phyloP scores from a whole-genome alignment of 2,329 filamentous ascomycete genomes.

The Colletotrichum lupini region DNA sequence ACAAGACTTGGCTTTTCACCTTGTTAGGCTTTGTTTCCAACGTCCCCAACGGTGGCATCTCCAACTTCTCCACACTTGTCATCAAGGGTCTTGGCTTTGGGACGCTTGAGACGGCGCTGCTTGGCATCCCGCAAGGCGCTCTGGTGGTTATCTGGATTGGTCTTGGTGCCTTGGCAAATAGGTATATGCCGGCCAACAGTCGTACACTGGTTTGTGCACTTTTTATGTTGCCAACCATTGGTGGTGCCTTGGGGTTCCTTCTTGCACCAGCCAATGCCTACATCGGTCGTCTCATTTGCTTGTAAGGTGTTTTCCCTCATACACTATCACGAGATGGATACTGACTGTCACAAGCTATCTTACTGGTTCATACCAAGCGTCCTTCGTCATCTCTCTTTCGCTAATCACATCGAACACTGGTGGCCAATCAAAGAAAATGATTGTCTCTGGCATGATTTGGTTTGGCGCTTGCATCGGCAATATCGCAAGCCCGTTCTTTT shows the following conservation, averaged over 20 bases:
- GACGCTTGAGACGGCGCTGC: conserved; percentile 48
- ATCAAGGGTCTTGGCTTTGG: conserved; percentile 68
- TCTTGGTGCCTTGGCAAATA: conserved; percentile 52
- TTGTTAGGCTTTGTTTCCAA: conserved; percentile 64
- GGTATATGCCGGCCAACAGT: conserved; percentile 55
- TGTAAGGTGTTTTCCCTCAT: conserved; percentile 41
- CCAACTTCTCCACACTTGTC: conserved; percentile 70
- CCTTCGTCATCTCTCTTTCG: conserved; percentile 53
- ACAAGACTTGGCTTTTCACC: conserved; percentile 70
- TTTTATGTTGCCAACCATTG: conserved; percentile 69
- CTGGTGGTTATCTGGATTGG: conserved; percentile 53
- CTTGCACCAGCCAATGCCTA: conserved; percentile 62
- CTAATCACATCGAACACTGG: conserved; percentile 62
- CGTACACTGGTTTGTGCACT: conserved; percentile 64
- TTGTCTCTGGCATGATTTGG: conserved; percentile 71
- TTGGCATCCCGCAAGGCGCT: conserved; percentile 51
- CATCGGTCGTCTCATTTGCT: conserved; percentile 67
- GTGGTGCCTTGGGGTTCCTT: conserved; percentile 67
- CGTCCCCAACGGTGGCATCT: conserved; percentile 68
- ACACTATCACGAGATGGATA: too few species aligned
- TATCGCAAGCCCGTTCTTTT: conserved; percentile 72
- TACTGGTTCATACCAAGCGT: conserved; percentile 52
- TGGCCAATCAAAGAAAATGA: conserved; percentile 72
- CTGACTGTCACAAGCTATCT: conserved; percentile 41
- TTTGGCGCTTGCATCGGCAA: conserved; percentile 71